Percentiles rank a stretch among this genome's conserved stretches.
These are phyloP conservation scores for Wallacemonas sp. DNA, from an alignment of 208 protist species.

Conservation along the genomic window DNA sequence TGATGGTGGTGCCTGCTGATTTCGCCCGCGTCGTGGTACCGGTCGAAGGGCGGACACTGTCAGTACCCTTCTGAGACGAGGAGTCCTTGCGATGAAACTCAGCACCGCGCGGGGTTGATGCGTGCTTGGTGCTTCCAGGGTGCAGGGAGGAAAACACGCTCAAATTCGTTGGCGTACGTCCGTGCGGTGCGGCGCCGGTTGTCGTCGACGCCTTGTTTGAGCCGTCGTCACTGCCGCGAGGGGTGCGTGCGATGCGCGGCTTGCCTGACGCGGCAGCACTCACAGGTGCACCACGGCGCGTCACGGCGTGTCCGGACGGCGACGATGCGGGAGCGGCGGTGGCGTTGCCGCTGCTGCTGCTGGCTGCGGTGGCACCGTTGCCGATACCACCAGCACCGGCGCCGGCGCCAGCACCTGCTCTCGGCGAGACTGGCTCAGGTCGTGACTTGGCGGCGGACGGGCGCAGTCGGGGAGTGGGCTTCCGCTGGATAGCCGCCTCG, in stretches of 20 bases:
- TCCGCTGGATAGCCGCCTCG: constrained; percentile 42
- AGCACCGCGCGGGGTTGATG: constrained; percentile 1
- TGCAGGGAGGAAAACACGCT: constrained; percentile 10
- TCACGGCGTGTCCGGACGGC: background rate
- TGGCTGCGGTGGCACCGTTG: too few species aligned
- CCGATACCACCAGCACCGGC: too few species aligned
- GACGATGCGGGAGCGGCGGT: too few species aligned
- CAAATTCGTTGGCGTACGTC: constrained; percentile 14
- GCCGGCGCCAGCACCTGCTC: background rate
- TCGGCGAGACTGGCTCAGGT: background rate
- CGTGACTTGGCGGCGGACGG: constrained; percentile 18
- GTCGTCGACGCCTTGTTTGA: background rate
- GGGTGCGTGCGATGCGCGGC: background rate
- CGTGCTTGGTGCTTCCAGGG: constrained; percentile 11
- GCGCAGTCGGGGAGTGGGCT: constrained; percentile 29
- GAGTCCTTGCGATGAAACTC: constrained; percentile 13
- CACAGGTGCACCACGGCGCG: background rate
- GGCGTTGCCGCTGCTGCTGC: too few species aligned
- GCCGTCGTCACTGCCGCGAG: constrained; percentile 8
- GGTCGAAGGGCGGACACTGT: background rate
- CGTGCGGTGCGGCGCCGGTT: background rate
- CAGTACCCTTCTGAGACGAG: background rate
- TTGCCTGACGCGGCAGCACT: background rate
- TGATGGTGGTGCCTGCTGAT: background rate
- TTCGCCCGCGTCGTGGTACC: background rate